Evolutionary conservation across 768 basidiomycete genomes (phyloP).

Genomic region (Mycena floridula): DNA sequence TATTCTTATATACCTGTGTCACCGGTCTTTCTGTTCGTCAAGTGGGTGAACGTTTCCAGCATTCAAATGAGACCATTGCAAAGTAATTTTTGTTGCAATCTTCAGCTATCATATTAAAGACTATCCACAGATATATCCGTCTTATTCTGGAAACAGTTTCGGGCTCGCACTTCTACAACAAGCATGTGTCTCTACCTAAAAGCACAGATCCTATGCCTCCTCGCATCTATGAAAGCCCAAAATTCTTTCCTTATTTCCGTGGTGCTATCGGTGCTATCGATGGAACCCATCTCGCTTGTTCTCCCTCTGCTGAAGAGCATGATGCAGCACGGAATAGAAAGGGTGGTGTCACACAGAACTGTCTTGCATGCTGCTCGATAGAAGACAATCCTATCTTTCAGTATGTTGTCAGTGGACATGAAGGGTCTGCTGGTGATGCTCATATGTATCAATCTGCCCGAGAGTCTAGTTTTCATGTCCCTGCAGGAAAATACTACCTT

Average conservation of each 20-base stretch:
- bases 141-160: background rate
- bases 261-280: constrained; percentile 25
- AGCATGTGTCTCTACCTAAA: constrained; percentile 1
- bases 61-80: constrained; percentile 17
- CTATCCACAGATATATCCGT: background rate
- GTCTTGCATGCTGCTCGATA: constrained; percentile 17
- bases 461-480: constrained; percentile 8
- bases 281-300: constrained; percentile 24
- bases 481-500: constrained; percentile 14
- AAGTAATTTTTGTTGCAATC: constrained; percentile 1
- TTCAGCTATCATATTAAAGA: background rate
- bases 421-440: constrained; percentile 16
- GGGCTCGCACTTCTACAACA: background rate
- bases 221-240: constrained; percentile 20
- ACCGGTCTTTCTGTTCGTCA: constrained; percentile 14
- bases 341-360: constrained; percentile 18
- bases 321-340: constrained; percentile 13
- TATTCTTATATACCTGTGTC: constrained; percentile 14
- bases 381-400: constrained; percentile 14
- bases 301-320: constrained; percentile 8
- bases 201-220: constrained; percentile 9
- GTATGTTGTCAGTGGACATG: constrained; percentile 18
- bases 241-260: constrained; percentile 27
- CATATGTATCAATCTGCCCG: constrained; percentile 10
- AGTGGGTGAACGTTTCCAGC: constrained; percentile 17